Percentiles rank a stretch among this genome's conserved stretches.
Conservation (phyloP, 495 filamentous ascomycete genomes). For the Hypoxylon crocopeplum region DNA sequence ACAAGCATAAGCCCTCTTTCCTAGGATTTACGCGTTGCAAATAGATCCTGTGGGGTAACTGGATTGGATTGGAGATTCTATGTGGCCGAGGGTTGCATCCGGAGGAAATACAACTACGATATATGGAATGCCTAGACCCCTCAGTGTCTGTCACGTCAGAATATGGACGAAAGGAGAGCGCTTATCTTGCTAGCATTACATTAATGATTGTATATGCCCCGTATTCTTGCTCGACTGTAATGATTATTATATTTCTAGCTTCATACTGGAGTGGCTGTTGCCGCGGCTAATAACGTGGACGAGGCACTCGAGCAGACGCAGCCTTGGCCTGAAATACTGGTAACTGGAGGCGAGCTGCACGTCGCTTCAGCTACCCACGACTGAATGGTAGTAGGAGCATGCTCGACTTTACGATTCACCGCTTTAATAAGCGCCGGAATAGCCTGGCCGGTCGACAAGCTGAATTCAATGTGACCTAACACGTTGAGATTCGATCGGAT, state of each 20-base stretch:
- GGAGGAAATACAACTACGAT: slow-evolving; percentile 4
- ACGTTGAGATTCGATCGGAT: slow-evolving; percentile 62
- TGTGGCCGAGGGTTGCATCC: slow-evolving; percentile 19
- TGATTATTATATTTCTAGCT: neutral
- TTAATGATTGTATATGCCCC: too few relatives aligned
- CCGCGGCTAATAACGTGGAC: slow-evolving; percentile 14
- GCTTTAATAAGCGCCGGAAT: slow-evolving; percentile 74
- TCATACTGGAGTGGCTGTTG: slow-evolving; percentile 2
- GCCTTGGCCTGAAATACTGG: slow-evolving; percentile 48
- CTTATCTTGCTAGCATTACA: slow-evolving; percentile 4
- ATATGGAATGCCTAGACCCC: neutral
- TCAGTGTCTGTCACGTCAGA: too few relatives aligned
- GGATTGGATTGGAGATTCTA: slow-evolving; percentile 1
- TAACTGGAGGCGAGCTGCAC: slow-evolving; percentile 58
- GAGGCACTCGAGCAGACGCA: slow-evolving; percentile 57
- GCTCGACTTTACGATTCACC: slow-evolving; percentile 39
- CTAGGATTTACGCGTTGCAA: neutral
- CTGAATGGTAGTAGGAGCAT: slow-evolving; percentile 43
- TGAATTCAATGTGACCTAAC: slow-evolving; percentile 66
- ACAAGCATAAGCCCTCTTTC: slow-evolving; percentile 8
- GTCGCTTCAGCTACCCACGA: slow-evolving; percentile 56
- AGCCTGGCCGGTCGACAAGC: slow-evolving; percentile 68
- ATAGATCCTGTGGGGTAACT: slow-evolving; percentile 4
- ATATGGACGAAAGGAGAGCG: neutral
- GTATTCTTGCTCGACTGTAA: too few relatives aligned